Conservation (phyloP, 2,329 filamentous ascomycete genomes). For the Diaporthe sp. region DNA sequence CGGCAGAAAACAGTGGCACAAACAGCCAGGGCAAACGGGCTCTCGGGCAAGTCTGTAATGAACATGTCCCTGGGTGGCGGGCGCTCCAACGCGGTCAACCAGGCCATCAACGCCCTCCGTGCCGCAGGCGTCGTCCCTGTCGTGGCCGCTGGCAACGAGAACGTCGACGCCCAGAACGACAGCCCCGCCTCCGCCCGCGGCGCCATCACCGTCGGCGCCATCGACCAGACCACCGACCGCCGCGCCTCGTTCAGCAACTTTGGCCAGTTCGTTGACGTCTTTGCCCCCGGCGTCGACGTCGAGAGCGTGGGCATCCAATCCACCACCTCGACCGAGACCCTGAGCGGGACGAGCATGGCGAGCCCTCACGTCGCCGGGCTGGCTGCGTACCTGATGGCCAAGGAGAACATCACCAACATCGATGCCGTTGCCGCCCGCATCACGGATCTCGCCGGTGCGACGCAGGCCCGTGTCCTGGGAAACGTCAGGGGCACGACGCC, state of each 20-base stretch:
- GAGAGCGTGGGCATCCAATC: constrained; percentile 66
- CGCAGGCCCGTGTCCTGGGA: constrained; percentile 58
- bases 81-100: constrained; percentile 64
- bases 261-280: constrained; percentile 66
- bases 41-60: constrained; percentile 69
- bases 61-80: constrained; percentile 73
- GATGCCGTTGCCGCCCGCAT: constrained; percentile 62
- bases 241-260: constrained; percentile 72
- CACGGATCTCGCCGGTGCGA: constrained; percentile 64
- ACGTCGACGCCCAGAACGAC: constrained; percentile 62
- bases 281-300: constrained; percentile 68
- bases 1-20: constrained; percentile 52
- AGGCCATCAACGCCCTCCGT: constrained; percentile 64
- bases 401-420: constrained; percentile 63
- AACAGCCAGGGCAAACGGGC: constrained; percentile 58
- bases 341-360: constrained; percentile 75
- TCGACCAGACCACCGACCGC: constrained; percentile 63
- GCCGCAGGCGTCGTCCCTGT: constrained; percentile 67
- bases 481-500: constrained; percentile 62
- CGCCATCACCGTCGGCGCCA: constrained; percentile 72
- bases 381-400: constrained; percentile 75
- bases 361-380: constrained; percentile 77
- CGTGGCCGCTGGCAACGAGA: constrained; percentile 73
- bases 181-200: constrained; percentile 69
- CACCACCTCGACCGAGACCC: constrained; percentile 58